Percentiles rank a stretch among this genome's conserved stretches.
These are phyloP conservation scores for Pythium insidiosum DNA, from an alignment of 352 stramenopile genomes.

Conservation along the genomic window DNA sequence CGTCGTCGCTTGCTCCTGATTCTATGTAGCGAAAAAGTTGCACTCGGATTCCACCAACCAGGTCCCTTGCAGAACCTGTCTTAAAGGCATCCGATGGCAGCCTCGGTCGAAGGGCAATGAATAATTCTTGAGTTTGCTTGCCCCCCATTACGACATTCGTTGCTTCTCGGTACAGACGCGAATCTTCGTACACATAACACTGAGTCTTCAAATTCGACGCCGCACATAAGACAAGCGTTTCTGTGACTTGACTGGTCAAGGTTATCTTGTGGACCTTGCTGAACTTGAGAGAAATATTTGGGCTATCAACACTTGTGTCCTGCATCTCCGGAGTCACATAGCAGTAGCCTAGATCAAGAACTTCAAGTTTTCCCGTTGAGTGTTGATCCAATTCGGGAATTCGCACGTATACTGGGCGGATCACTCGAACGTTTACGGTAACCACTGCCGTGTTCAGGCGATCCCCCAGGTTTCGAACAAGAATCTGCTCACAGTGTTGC, in stretches of 20 bases:
- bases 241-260: slow-evolving; percentile 68
- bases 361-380: slow-evolving; percentile 59
- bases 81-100: slow-evolving; percentile 76
- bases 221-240: slow-evolving; percentile 65
- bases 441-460: slow-evolving; percentile 66
- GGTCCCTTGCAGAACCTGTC: slow-evolving; percentile 62
- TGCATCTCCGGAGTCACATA: slow-evolving; percentile 84
- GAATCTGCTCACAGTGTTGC: slow-evolving; percentile 69
- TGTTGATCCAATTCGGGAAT: slow-evolving; percentile 77
- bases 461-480: slow-evolving; percentile 78
- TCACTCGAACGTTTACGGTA: slow-evolving; percentile 56
- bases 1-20: slow-evolving; percentile 29
- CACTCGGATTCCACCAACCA: slow-evolving; percentile 83
- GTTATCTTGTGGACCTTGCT: slow-evolving; percentile 85
- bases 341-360: slow-evolving; percentile 71
- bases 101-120: slow-evolving; percentile 70
- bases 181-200: slow-evolving; percentile 85
- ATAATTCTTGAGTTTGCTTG: slow-evolving; percentile 63
- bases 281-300: slow-evolving; percentile 69
- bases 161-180: slow-evolving; percentile 56
- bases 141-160: slow-evolving; percentile 64
- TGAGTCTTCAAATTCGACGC: slow-evolving; percentile 86
- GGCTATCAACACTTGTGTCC: slow-evolving; percentile 65
- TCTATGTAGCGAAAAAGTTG: slow-evolving; percentile 50
- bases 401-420: slow-evolving; percentile 74